A percentile compares a stretch with the other conserved stretches of the same genome.
Evolutionary conservation across 2,329 filamentous ascomycete genomes (phyloP).

Genomic region (Ophiocordyceps camponoti-floridani): DNA sequence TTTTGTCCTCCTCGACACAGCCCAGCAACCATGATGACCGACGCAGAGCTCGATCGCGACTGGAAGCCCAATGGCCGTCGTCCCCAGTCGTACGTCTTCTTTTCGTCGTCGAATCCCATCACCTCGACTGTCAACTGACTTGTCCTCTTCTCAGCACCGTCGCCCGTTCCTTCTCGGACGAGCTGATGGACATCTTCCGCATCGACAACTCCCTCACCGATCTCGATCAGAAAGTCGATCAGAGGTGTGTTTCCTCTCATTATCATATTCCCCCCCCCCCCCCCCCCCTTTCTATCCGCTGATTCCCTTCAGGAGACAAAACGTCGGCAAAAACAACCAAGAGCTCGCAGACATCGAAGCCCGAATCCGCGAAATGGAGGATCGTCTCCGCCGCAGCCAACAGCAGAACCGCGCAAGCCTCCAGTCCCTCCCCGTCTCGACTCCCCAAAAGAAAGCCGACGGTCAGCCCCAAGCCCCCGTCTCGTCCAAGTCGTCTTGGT

Average conservation of each 20-base stretch:
- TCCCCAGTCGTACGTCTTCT: slow-evolving; percentile 59
- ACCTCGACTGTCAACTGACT: slow-evolving; percentile 1
- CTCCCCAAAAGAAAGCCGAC: slow-evolving; percentile 2
- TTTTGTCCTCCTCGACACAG: neutral
- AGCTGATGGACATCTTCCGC: slow-evolving; percentile 77
- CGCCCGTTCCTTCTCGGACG: slow-evolving; percentile 70
- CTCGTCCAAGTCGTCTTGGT: slow-evolving; percentile 20
- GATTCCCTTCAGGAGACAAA: slow-evolving; percentile 48
- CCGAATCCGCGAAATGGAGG: slow-evolving; percentile 69
- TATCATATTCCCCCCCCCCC: slow-evolving; percentile 1
- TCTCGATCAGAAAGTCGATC: slow-evolving; percentile 56
- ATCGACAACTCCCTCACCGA: slow-evolving; percentile 63
- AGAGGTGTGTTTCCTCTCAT: slow-evolving; percentile 50
- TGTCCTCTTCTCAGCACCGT: slow-evolving; percentile 44
- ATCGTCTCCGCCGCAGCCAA: slow-evolving; percentile 46
- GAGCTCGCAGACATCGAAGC: slow-evolving; percentile 79
- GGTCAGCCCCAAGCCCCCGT: slow-evolving; percentile 3
- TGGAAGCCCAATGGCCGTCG: slow-evolving; percentile 65
- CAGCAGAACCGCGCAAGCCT: slow-evolving; percentile 6
- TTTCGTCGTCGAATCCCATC: neutral
- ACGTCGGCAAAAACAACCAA: slow-evolving; percentile 52
- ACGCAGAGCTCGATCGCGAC: slow-evolving; percentile 55
- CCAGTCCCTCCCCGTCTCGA: slow-evolving; percentile 1
- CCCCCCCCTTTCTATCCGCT: slow-evolving; percentile 1
- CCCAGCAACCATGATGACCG: slow-evolving; percentile 29